Evolutionary conservation across 495 filamentous ascomycete genomes (phyloP), one percentile per base, ranked within the genome.

Genomic region (Bombardia bombarda): DNA sequence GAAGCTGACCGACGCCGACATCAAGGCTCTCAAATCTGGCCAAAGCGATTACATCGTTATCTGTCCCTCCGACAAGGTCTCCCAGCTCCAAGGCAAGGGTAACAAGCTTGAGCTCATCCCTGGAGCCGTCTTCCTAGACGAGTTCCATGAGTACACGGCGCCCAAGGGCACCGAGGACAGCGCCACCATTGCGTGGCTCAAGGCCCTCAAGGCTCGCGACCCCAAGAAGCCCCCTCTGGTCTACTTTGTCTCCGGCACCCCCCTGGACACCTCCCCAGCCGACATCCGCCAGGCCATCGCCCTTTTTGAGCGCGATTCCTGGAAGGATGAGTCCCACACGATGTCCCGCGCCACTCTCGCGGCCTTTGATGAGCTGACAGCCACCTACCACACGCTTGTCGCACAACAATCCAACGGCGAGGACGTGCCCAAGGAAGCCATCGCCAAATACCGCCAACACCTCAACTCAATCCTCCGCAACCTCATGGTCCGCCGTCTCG

Each of bases 191-290:
- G 22, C 24, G 9, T 59, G 56, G 53, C 47, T 59, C n/a, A 34
- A 52, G 36, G 30, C 43, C 9, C 32, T 56, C 14, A 51, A 51
- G 43, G 32, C 19, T 23, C 40, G 32, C 17, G 31, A 32, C 10
- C 14, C 45, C 13, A 21, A 35, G 10, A 32, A 30, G 0, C 16
- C 30, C 2, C 49, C 52, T 0, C 38, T 59, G 22, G 30, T 43
- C 0, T 58, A 55, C 40, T 53, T 59, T 20, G 56, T 56, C 1
- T 59, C 56, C 10, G 56, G 56, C 16, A 59, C 56, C 4, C 56
- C 56, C 0, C 16, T 59, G 4, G 50, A 42, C 4, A 43, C 53
- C 7, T 49, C 50, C 7, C 40, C 43, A 1, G 39, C 33, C 0
- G 50, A 59, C 33, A 40, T 56, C 13, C 45, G 40, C 4, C 21